Evolutionary conservation across 495 filamentous ascomycete species (phyloP), one percentile per base, ranked within the genome.

Genomic region (Staphylotrichum longicolle): DNA sequence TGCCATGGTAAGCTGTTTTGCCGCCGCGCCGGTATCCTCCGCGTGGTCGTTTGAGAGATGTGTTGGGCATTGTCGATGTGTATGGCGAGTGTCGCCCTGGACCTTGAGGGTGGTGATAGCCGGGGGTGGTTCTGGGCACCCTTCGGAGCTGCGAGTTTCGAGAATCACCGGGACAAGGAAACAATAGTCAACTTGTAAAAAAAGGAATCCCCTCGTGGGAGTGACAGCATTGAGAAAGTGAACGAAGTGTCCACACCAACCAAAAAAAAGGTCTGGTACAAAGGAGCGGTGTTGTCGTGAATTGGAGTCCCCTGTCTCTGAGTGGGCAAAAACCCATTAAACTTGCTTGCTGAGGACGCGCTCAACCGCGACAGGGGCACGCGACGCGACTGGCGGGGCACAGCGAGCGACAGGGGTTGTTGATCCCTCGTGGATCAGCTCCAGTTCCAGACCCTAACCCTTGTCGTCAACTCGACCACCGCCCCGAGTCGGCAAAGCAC

Each of bases 1-100:
- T 48, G 44, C 83, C 82, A 76, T 83, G 80, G 69, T 82, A 83
- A 65, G 81, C 82, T n/a, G 63, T 58, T 70, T 80, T 85, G 27
- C 77, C 76, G 41, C 82, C 82, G 53, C 77, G 75, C 42, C 76
- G 78, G 68, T 78, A 85, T 61, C 82, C 82, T 61, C 81, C 79
- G 60, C 78, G 73, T 10, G 81, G 80, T 49, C 69, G 71, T 11
- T 78, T 75, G 30, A 80, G 66, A 9, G 72, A 70, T 9, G 79
- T 81, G 67, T 81, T 81, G n/a, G 79, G 72, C 79, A 81, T 81
- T 14, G 44, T 60, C 12, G 44, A 10, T 6, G 10, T n/a, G 7
- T 8, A 7, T 11, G 41, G 53, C 42, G 34, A 50, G 41, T 30
- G 56, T 41, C 14, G 41, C 5, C 34, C 50, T 37, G 12, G 41